Evolutionary conservation across 1,139 yeast species (phyloP).

Genomic region (Arxiozyma bovina): DNA sequence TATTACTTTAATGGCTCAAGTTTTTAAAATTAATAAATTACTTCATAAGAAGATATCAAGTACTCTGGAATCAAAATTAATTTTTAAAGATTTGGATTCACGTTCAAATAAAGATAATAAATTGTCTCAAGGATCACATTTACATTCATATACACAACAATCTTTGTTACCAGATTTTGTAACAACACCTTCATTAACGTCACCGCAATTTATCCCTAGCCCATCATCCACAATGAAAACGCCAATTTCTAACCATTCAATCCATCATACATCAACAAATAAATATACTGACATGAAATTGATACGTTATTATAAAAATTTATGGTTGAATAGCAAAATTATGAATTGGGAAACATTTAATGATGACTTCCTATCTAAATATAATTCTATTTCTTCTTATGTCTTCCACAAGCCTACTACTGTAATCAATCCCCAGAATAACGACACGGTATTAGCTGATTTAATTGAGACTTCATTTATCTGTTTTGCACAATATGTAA

Average conservation of each 20-base stretch:
- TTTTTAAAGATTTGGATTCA: conserved; percentile 14
- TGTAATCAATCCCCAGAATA: conserved; percentile 6
- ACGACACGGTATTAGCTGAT: conserved; percentile 22
- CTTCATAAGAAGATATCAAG: conserved; percentile 19
- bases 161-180: conserved; percentile 11
- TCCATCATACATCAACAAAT: conserved; percentile 5
- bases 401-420: conserved; percentile 15
- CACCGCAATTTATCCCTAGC: conserved; percentile 26
- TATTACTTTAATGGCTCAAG: conserved; percentile 13
- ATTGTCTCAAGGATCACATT: conserved; percentile 1
- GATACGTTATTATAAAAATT: conserved; percentile 28
- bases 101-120: background rate
- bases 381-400: conserved; percentile 21
- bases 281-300: conserved; percentile 27
- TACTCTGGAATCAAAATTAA: conserved; percentile 19
- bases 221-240: conserved; percentile 18
- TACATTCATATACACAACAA: conserved; percentile 1
- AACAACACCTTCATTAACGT: conserved; percentile 26
- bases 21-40: conserved; percentile 20
- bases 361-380: conserved; percentile 23
- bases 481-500: conserved; percentile 31
- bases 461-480: conserved; percentile 30
- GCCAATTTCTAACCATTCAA: conserved; percentile 11
- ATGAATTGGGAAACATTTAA: conserved; percentile 24
- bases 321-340: conserved; percentile 30